Percentiles rank a stretch among this genome's conserved stretches.
Conservation (phyloP, 2,329 filamentous ascomycete genomes). For the Talaromyces sp. region DNA sequence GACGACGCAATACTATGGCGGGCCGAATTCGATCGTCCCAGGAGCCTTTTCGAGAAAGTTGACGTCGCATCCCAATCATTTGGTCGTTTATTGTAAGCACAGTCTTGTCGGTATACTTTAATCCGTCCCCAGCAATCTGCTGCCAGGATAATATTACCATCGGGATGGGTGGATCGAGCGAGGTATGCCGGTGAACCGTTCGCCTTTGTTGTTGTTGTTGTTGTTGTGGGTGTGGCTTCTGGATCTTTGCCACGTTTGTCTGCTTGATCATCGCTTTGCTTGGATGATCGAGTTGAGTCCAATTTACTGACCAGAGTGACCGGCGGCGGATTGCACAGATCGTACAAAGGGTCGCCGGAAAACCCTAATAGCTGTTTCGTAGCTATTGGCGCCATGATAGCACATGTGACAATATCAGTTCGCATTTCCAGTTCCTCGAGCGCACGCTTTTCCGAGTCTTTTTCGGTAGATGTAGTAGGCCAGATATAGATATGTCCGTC, state of each 20-base stretch:
- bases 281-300: slow-evolving; percentile 48
- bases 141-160: slow-evolving; percentile 88
- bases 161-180: slow-evolving; percentile 69
- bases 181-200: slow-evolving; percentile 76
- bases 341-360: slow-evolving; percentile 90
- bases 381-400: slow-evolving; percentile 76
- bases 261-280: slow-evolving; percentile 41
- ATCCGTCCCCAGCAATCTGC: slow-evolving; percentile 85
- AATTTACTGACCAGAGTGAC: slow-evolving; percentile 75
- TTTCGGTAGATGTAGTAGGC: slow-evolving; percentile 64
- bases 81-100: slow-evolving; percentile 75
- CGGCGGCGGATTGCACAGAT: slow-evolving; percentile 91
- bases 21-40: slow-evolving; percentile 56
- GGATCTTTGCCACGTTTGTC: slow-evolving; percentile 21
- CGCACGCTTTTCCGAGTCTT: slow-evolving; percentile 74
- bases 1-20: slow-evolving; percentile 52
- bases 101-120: slow-evolving; percentile 94
- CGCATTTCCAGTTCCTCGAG: slow-evolving; percentile 91
- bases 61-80: slow-evolving; percentile 78
- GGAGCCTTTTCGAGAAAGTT: slow-evolving; percentile 68
- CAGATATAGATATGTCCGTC: slow-evolving; percentile 89
- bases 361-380: slow-evolving; percentile 74
- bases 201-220: slow-evolving; percentile 26
- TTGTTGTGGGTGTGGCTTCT: slow-evolving; percentile 1
- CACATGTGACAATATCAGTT: slow-evolving; percentile 82